These are phyloP conservation scores for Agarophyton chilense DNA, from an alignment of 23 red algal genomes.

Conservation along the genomic window DNA sequence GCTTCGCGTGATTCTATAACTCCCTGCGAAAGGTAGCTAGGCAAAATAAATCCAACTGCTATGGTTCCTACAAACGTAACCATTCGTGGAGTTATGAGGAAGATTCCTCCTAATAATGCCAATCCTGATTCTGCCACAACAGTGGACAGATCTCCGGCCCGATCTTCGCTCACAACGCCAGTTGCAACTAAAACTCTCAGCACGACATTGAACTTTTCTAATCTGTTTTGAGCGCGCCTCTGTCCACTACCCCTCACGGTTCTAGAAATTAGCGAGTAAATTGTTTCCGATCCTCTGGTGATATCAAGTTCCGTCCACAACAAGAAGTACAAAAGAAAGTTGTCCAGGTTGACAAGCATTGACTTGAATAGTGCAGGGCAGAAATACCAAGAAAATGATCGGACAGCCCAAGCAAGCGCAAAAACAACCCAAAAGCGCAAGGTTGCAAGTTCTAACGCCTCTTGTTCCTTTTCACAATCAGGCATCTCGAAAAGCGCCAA, in stretches of 20 bases:
- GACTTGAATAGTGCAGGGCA: not conserved
- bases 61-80: constrained; percentile 69
- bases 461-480: not conserved
- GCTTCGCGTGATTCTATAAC: constrained; percentile 21
- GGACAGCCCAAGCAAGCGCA: constrained; percentile 31
- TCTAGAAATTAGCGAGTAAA: constrained; percentile 33
- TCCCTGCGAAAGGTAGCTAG: constrained; percentile 29
- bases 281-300: constrained; percentile 44
- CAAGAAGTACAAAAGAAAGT: constrained; percentile 40
- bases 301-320: constrained; percentile 66
- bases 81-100: constrained; percentile 69
- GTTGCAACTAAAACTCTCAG: constrained; percentile 28
- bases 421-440: constrained; percentile 72
- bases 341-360: constrained; percentile 22
- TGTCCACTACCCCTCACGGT: not conserved
- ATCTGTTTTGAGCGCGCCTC: not conserved
- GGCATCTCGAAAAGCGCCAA: not conserved
- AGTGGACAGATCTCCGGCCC: not conserved
- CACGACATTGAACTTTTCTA: constrained; percentile 16
- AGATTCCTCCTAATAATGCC: constrained; percentile 31
- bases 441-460: constrained; percentile 2
- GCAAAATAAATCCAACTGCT: constrained; percentile 37
- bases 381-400: constrained; percentile 56
- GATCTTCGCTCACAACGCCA: constrained; percentile 19
- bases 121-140: constrained; percentile 37